Evolutionary conservation across 495 filamentous ascomycete species (phyloP).

Genomic region (Xylaria telfairii): DNA sequence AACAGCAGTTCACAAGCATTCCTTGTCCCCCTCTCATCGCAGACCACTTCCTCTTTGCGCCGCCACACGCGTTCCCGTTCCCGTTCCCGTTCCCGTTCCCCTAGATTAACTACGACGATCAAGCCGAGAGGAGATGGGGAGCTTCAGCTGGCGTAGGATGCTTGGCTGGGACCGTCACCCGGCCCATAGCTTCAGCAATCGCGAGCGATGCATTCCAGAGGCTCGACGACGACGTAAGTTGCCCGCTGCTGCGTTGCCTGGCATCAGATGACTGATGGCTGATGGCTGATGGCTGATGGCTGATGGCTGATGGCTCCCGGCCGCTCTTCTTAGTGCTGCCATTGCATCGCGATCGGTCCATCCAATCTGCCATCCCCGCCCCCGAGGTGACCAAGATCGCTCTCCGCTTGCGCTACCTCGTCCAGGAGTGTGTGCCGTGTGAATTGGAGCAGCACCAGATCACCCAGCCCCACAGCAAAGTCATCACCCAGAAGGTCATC

Average conservation of each 20-base stretch:
- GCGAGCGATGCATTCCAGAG: constrained; percentile 47
- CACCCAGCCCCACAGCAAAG: constrained; percentile 76
- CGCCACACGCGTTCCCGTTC: not conserved
- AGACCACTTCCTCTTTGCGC: not conserved
- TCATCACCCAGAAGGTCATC: constrained; percentile 83
- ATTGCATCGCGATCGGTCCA: constrained; percentile 55
- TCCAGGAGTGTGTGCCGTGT: constrained; percentile 86
- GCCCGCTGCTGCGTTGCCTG: not conserved
- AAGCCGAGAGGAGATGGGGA: constrained; percentile 31
- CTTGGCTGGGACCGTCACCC: constrained; percentile 53
- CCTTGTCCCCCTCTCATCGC: not conserved
- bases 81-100: too few relatives aligned
- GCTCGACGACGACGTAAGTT: constrained; percentile 48
- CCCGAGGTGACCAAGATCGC: constrained; percentile 84
- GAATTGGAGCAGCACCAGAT: constrained; percentile 77
- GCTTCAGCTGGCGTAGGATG: constrained; percentile 46
- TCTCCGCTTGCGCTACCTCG: constrained; percentile 85
- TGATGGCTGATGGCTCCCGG: constrained; percentile 28
- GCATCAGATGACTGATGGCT: constrained; percentile 26
- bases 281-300: constrained; percentile 32
- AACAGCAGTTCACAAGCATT: not conserved
- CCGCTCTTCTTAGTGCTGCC: constrained; percentile 63
- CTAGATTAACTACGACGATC: not conserved
- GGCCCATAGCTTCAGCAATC: constrained; percentile 40
- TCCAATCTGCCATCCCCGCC: constrained; percentile 68